Evolutionary conservation across 208 protist genomes (phyloP).

Genomic region (Crithidia brevicula): DNA sequence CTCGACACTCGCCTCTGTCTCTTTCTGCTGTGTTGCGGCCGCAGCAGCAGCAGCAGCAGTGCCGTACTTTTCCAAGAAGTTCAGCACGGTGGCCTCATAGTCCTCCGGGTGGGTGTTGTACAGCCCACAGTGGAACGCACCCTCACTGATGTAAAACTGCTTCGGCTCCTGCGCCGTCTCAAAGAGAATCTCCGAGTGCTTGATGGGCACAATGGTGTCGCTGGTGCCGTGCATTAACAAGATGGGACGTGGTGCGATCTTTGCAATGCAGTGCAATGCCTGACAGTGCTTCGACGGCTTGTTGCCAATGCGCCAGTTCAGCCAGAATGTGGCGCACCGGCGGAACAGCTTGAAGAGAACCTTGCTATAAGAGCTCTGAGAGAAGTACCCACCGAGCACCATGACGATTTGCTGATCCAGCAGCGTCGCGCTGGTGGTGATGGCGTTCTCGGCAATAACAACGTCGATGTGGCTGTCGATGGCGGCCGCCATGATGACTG

Average conservation of each 20-base stretch:
- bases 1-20: background rate
- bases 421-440: slow-evolving; percentile 81
- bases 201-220: slow-evolving; percentile 84
- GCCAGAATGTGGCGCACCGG: slow-evolving; percentile 64
- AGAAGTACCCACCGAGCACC: slow-evolving; percentile 79
- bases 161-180: slow-evolving; percentile 84
- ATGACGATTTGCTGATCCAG: slow-evolving; percentile 82
- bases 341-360: slow-evolving; percentile 77
- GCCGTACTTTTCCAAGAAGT: slow-evolving; percentile 59
- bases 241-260: slow-evolving; percentile 77
- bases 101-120: slow-evolving; percentile 88
- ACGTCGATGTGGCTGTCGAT: slow-evolving; percentile 86
- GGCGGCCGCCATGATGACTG: slow-evolving; percentile 90
- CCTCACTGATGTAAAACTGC: slow-evolving; percentile 86
- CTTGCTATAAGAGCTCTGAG: slow-evolving; percentile 51
- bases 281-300: slow-evolving; percentile 86
- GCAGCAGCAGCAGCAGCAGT: too few species aligned
- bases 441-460: slow-evolving; percentile 91
- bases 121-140: slow-evolving; percentile 89
- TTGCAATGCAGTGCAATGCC: slow-evolving; percentile 82
- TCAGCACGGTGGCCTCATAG: slow-evolving; percentile 71
- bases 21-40: slow-evolving; percentile 10
- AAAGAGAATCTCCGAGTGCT: slow-evolving; percentile 85
- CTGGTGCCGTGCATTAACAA: slow-evolving; percentile 91
- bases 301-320: slow-evolving; percentile 89